Base-by-base conservation (phyloP, 352 stramenopile genomes). In the Phytophthora syringae region DNA sequence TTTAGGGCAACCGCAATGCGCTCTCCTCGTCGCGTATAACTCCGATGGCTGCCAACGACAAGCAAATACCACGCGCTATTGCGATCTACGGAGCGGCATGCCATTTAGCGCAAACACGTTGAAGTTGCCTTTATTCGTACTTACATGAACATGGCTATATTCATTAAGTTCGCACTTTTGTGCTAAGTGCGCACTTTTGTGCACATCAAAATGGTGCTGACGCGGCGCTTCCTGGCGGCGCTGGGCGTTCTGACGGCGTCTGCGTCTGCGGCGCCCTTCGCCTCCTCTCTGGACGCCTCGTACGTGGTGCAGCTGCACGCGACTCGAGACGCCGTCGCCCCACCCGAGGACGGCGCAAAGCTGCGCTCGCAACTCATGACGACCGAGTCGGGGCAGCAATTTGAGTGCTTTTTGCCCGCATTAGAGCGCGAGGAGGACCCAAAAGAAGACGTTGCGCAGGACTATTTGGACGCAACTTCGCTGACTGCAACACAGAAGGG, bases 221-320 rank as follows among this genome's bases (percentile, higher is more conserved):
- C 59, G 64, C 32, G 67, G 45, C 64, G 28, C 11, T 45, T 68
- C 24, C 30, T 74, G 2, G 50, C 54, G 16, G 49, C 47, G 22
- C 25, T 71, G 6, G 52, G 20, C 13, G 37, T 44, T 54, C 32
- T 70, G 22, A 62, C 34, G 6, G 50, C 56, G 22, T 21, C 48
- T 15, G 62, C 52, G 3, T 65, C 25, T 5, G 52, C 48, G 11
- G 49, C 36, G 5, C 47, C 67, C 18, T 64, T 67, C 18, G 44
- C 42, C 12, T 64, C 66, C 3, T 64, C 61, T 30, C 30, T 71
- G 11, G 81, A 90, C 43, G 57, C 74, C 6, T 81, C 75, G 12
- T 92, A 90, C 36, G 82, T 93, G 28, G 81, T 93, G 52, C 81
- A 90, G 44, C 80, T 92, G 48, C 81, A 92, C 61, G 58, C 70